phyloP scores from a whole-genome alignment of 768 basidiomycete species.

The Astraeus odoratus region DNA sequence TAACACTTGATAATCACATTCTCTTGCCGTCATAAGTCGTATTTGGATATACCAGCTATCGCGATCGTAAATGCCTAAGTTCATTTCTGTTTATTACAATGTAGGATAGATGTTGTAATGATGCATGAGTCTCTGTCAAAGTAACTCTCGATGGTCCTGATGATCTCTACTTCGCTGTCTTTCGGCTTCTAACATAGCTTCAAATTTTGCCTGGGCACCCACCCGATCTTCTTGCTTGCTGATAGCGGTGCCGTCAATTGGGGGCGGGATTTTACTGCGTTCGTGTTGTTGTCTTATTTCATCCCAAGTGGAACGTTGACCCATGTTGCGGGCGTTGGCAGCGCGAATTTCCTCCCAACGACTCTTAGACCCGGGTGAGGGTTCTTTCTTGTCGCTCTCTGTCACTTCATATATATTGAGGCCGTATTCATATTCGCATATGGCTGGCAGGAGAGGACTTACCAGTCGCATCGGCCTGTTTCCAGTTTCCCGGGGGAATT shows the following conservation, averaged over 20 bases:
- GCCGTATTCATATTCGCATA: not conserved
- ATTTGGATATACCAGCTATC: too few species aligned
- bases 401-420: not conserved
- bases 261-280: conserved; percentile 19
- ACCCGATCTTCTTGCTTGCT: conserved; percentile 29
- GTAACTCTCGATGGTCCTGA: conserved; percentile 9
- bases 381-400: not conserved
- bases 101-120: not conserved
- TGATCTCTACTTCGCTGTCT: conserved; percentile 32
- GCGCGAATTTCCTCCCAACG: conserved; percentile 66
- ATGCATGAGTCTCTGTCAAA: conserved; percentile 3
- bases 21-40: not conserved
- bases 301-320: conserved; percentile 57
- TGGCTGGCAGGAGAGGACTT: conserved; percentile 1
- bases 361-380: conserved; percentile 17
- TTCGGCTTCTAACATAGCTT: conserved; percentile 53
- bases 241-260: conserved; percentile 2
- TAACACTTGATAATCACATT: not conserved
- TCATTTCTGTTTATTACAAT: conserved; percentile 20
- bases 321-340: conserved; percentile 37
- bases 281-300: conserved; percentile 53
- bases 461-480: conserved; percentile 10
- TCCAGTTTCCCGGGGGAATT: conserved; percentile 12
- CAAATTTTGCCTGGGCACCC: conserved; percentile 48
- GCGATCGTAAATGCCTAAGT: too few species aligned